These are phyloP conservation scores for Cystobasidium tubakii DNA, from an alignment of 768 basidiomycete genomes.

Conservation along the genomic window DNA sequence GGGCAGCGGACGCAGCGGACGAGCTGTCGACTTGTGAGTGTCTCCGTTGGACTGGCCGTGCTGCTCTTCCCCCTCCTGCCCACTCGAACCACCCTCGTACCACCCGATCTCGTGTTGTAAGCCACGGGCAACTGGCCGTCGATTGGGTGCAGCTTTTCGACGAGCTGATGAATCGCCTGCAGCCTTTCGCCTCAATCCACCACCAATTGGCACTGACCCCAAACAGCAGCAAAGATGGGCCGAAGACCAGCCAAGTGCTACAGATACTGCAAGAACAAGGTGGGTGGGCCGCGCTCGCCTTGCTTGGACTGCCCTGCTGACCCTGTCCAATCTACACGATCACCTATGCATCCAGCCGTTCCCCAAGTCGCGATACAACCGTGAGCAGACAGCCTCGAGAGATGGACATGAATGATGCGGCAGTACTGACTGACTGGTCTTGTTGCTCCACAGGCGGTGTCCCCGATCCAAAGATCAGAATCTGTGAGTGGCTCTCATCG, in stretches of 20 bases:
- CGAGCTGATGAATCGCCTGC: too few species aligned
- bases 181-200: too few species aligned
- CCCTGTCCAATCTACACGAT: background rate
- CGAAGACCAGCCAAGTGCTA: slow-evolving; percentile 58
- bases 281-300: background rate
- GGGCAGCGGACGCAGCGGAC: too few species aligned
- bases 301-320: background rate
- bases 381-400: slow-evolving; percentile 4
- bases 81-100: too few species aligned
- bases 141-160: too few species aligned
- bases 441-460: slow-evolving; percentile 62
- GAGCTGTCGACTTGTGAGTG: too few species aligned
- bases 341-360: slow-evolving; percentile 66
- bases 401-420: background rate
- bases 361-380: slow-evolving; percentile 91
- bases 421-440: background rate
- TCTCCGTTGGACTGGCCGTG: too few species aligned
- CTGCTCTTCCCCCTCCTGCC: too few species aligned
- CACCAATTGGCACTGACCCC: background rate
- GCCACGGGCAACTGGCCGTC: too few species aligned
- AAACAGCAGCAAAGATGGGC: slow-evolving; percentile 22
- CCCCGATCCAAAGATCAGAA: slow-evolving; percentile 95
- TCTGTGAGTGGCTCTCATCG: slow-evolving; percentile 60
- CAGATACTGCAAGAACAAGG: slow-evolving; percentile 72
- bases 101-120: too few species aligned